A percentile compares a stretch with the other conserved stretches of the same genome.
These are phyloP conservation scores for Austroboletus novae-zelandiae DNA, from an alignment of 1,284 basidiomycete species.

Conservation along the genomic window DNA sequence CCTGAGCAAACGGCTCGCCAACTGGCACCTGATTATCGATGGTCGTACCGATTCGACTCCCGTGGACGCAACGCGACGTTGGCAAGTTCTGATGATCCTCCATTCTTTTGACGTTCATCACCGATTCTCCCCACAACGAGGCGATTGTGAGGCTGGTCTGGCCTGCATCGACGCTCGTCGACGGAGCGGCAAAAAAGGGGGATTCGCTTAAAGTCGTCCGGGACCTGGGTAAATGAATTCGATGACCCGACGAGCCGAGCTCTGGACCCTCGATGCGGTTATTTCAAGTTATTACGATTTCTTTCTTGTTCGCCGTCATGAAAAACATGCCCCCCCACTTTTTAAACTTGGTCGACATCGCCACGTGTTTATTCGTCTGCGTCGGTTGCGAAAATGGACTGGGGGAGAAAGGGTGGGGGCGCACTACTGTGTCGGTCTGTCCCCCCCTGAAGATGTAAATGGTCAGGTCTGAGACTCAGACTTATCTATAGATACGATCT, in stretches of 20 bases:
- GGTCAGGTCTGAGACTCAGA: too few species aligned
- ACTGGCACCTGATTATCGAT: too few species aligned
- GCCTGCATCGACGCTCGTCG: background rate
- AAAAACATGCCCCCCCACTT: background rate
- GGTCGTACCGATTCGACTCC: too few species aligned
- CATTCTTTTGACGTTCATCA: slow-evolving; percentile 2
- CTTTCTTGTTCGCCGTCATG: background rate
- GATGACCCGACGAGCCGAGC: too few species aligned
- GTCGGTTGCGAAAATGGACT: background rate
- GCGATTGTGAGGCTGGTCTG: slow-evolving; percentile 21
- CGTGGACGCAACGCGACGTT: background rate
- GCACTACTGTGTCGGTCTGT: too few species aligned
- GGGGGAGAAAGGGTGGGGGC: background rate
- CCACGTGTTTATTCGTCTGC: background rate
- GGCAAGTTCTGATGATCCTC: background rate
- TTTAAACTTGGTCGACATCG: background rate
- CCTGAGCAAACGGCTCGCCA: too few species aligned
- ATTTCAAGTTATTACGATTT: background rate
- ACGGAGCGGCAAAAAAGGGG: background rate
- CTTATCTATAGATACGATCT: too few species aligned
- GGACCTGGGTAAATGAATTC: background rate
- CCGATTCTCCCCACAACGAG: slow-evolving; percentile 16
- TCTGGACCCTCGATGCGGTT: too few species aligned
- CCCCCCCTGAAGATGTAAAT: too few species aligned
- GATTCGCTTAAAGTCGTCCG: background rate